phyloP scores from a whole-genome alignment of 2,329 filamentous ascomycete genomes.

The Zasmidium cellare region DNA sequence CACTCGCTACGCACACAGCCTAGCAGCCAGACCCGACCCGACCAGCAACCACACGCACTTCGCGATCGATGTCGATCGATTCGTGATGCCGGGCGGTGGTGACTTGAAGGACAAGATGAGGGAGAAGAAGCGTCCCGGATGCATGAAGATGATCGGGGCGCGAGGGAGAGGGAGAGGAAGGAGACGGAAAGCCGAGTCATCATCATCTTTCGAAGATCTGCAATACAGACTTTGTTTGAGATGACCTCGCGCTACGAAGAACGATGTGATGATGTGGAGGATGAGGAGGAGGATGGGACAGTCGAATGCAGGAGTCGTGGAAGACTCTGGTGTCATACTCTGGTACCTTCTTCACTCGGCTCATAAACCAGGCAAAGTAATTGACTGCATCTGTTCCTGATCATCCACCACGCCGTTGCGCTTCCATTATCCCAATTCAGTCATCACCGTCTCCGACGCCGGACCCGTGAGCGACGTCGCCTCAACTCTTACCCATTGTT shows the following conservation, averaged over 20 bases:
- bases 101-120: not conserved
- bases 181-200: not conserved
- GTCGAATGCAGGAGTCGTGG: not conserved
- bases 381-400: slow-evolving; percentile 1
- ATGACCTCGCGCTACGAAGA: too few species aligned
- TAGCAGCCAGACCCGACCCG: not conserved
- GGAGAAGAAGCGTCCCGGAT: not conserved
- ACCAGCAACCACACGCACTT: not conserved
- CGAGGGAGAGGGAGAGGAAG: not conserved
- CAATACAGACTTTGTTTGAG: not conserved
- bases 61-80: not conserved
- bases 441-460: too few species aligned
- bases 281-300: not conserved
- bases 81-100: not conserved
- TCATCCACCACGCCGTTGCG: not conserved
- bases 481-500: too few species aligned
- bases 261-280: not conserved
- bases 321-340: too few species aligned
- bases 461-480: too few species aligned
- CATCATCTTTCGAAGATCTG: not conserved
- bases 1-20: not conserved
- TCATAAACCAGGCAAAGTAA: not conserved
- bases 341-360: too few species aligned
- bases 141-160: not conserved
- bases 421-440: too few species aligned